Base-by-base conservation (phyloP, 2,329 filamentous ascomycete genomes). In the Pseudogymnoascus sp. region DNA sequence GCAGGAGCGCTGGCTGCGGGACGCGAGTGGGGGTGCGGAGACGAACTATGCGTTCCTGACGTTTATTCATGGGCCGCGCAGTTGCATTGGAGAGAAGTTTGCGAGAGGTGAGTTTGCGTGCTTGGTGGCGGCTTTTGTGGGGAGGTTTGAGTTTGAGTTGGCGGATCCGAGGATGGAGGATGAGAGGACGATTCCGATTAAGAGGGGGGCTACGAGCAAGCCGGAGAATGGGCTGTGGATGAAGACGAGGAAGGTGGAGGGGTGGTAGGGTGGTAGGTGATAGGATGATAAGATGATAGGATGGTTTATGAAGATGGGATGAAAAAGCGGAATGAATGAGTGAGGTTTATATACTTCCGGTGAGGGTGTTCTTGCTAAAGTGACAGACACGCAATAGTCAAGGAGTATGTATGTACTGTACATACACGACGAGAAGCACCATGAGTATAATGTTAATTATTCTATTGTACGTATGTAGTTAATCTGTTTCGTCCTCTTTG, bases 71-170 rank as follows among this genome's bases (percentile, higher is more conserved):
- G 93, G 93, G 0, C 91, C 92, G 1, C 79, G 92, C 61, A 89
- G 88, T 71, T 96, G 93, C 72, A 96, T 96, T 68, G 93, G 92
- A 0, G 83, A 87, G 74, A 80, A 80, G 1, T 96, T 96, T 75
- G 89, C 93, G 0, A 88, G 86, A 72, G 85, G 88, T 0, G 93
- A 97, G 78, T 90, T 96, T 75, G 91, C 90, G 7, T 93, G 89
- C 71, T 76, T 97, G 65, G 72, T 97, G 55, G 92, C 91, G 21
- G 82, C 84, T 7, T 86, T 89, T 81, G 82, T 93, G 3, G 91
- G 91, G 0, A 81, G 84, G 38, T 96, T 96, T 74, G 82, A 86
- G 71, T 86, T 88, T 72, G 77, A 77, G 67, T 71, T 87, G 49
- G 58, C 58, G 35, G 33, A 38, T 25, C 35, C 58, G 35, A 14